Evolutionary conservation across 202 grass and related monocot species (phyloP), one percentile per base, ranked within the genome.

Genomic region (Panicum virgatum): DNA sequence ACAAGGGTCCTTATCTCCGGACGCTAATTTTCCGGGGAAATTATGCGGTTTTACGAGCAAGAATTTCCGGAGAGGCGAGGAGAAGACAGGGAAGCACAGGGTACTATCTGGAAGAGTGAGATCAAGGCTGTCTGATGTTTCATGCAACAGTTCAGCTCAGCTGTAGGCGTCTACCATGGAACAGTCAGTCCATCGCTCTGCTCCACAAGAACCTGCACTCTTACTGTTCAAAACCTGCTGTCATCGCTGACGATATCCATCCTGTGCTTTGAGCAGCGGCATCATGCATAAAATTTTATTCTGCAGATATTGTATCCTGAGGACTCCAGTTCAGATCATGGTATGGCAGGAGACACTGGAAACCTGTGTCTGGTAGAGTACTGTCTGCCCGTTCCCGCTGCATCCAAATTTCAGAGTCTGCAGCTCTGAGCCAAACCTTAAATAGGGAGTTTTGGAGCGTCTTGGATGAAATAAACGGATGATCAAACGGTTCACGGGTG

Each of bases 1-100:
- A 65, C 50, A 63, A 57, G 54, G 29, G 15, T 75, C 79, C 20
- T 15, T 26, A 65, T 75, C 75, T 69, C 42, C n/a, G 14, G 44
- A 12, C 18, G 14, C 43, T 66, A 14, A 53, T 72, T 54, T 73
- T 10, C 46, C 0, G 1, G 32, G 4, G 0, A 23, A 48, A 27
- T 56, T 50, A 3, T 7, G 3, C 20, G 45, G 3, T 27, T 69
- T 45, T 43, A 7, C 12, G 3, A 22, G 22, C 11, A 3, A 44
- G 0, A 18, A 29, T 46, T 27, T 29, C 23, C 0, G 23, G 32
- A 68, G 71, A 69, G 32, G 78, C 32, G 27, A 36, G 18, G n/a
- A 5, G 63, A 52, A 52, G 8, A 32, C 72, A 52, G 5, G 78
- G 32, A 52, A 62, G 29, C 64, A 46, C 19, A 65, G 46, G 66